A percentile compares a stretch with the other conserved stretches of the same genome.
Conservation (phyloP, 768 basidiomycete genomes). For the Lentinula lateritia region DNA sequence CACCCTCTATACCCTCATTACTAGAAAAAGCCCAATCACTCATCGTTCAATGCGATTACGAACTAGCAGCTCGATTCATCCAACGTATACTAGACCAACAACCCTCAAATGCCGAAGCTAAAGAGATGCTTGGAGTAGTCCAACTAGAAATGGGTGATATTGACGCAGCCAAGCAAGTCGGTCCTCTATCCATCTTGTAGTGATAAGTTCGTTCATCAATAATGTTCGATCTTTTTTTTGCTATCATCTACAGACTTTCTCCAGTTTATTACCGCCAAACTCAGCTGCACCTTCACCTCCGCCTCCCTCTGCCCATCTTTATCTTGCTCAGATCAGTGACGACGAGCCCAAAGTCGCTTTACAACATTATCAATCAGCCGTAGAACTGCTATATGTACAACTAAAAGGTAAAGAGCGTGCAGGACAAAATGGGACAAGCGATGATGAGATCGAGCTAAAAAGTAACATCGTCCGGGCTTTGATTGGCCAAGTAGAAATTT, state of each 20-base stretch:
- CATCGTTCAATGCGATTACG: conserved; percentile 80
- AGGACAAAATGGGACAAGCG: conserved; percentile 26
- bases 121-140: conserved; percentile 75
- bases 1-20: conserved; percentile 47
- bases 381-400: conserved; percentile 60
- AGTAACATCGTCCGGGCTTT: conserved; percentile 73
- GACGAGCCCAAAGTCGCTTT: conserved; percentile 71
- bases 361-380: conserved; percentile 73
- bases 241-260: conserved; percentile 14
- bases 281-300: conserved; percentile 54
- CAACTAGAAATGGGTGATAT: conserved; percentile 78
- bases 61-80: conserved; percentile 71
- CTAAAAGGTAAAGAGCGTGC: conserved; percentile 73
- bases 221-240: background rate
- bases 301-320: conserved; percentile 78
- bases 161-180: conserved; percentile 64
- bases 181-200: conserved; percentile 7
- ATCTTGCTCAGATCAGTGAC: conserved; percentile 82
- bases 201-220: background rate
- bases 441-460: conserved; percentile 55
- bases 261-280: conserved; percentile 44
- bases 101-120: conserved; percentile 58
- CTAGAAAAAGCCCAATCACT: conserved; percentile 77
- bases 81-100: conserved; percentile 62
- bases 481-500: conserved; percentile 88